These are phyloP conservation scores for Eimeria praecox DNA, from an alignment of 169 alveolate genomes.

Conservation along the genomic window DNA sequence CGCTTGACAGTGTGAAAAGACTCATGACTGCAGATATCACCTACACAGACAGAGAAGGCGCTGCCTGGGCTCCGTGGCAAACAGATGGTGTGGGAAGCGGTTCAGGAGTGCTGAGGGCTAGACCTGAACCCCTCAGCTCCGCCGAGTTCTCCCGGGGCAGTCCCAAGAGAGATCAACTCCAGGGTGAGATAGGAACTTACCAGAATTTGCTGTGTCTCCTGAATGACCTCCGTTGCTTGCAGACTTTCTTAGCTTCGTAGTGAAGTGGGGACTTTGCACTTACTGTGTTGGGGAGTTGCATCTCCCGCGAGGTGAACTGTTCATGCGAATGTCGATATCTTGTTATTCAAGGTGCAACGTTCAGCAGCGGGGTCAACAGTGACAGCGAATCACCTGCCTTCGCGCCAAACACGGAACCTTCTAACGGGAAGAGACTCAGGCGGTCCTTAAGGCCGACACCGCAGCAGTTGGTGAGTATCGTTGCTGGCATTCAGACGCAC, in stretches of 20 bases:
- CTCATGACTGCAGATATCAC: constrained; percentile 86
- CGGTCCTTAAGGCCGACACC: constrained; percentile 94
- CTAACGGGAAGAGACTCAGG: constrained; percentile 81
- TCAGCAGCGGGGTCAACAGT: constrained; percentile 67
- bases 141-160: constrained; percentile 43
- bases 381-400: constrained; percentile 74
- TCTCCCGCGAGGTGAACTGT: not conserved
- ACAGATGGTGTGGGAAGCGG: constrained; percentile 53
- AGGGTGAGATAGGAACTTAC: not conserved
- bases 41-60: constrained; percentile 64
- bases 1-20: constrained; percentile 89
- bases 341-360: constrained; percentile 25
- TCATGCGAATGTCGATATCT: not conserved
- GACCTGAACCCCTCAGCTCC: constrained; percentile 56
- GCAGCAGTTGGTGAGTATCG: constrained; percentile 89
- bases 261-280: not conserved
- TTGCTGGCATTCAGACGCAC: not conserved
- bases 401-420: constrained; percentile 40
- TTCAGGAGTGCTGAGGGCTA: constrained; percentile 46
- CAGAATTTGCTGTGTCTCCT: not conserved
- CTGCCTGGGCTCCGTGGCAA: constrained; percentile 72
- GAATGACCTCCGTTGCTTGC: not conserved
- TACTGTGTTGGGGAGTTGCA: not conserved
- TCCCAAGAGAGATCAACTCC: constrained; percentile 56
- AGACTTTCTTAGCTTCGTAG: not conserved